Percentiles rank a stretch among this genome's conserved stretches.
Evolutionary conservation across 352 stramenopile genomes (phyloP).

Genomic region (Globisporangium viniferum): DNA sequence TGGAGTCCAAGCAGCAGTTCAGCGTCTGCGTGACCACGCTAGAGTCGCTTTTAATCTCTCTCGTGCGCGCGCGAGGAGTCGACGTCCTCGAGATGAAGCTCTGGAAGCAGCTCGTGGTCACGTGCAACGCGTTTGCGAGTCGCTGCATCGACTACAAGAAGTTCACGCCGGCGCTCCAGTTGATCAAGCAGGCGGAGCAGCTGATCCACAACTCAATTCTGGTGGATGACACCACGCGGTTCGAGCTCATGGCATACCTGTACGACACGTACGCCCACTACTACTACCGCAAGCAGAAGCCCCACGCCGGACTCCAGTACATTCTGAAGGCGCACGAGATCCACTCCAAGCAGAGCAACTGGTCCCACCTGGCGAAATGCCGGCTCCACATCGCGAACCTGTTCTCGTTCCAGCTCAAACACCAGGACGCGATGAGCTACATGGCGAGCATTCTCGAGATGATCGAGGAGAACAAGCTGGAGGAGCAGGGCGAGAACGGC

Average conservation of each 20-base stretch:
- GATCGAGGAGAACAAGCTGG: conserved; percentile 87
- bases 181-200: conserved; percentile 80
- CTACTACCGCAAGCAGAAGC: conserved; percentile 85
- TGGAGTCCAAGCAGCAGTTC: conserved; percentile 83
- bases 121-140: conserved; percentile 86
- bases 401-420: conserved; percentile 71
- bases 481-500: conserved; percentile 32
- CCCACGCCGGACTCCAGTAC: conserved; percentile 80
- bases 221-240: conserved; percentile 36
- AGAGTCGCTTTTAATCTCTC: conserved; percentile 68
- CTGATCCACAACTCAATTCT: conserved; percentile 79
- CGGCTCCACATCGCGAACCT: conserved; percentile 81
- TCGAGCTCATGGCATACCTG: conserved; percentile 80
- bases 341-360: conserved; percentile 68
- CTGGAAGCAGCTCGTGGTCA: conserved; percentile 91
- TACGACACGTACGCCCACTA: conserved; percentile 90
- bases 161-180: conserved; percentile 69
- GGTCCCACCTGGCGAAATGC: conserved; percentile 88
- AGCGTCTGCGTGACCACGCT: conserved; percentile 75
- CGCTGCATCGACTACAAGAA: conserved; percentile 82
- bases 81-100: conserved; percentile 63
- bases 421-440: conserved; percentile 73
- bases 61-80: conserved; percentile 56
- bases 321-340: conserved; percentile 83
- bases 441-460: conserved; percentile 85